Base-by-base conservation (phyloP, 2,329 filamentous ascomycete species). In the Penicillium sumatraense region DNA sequence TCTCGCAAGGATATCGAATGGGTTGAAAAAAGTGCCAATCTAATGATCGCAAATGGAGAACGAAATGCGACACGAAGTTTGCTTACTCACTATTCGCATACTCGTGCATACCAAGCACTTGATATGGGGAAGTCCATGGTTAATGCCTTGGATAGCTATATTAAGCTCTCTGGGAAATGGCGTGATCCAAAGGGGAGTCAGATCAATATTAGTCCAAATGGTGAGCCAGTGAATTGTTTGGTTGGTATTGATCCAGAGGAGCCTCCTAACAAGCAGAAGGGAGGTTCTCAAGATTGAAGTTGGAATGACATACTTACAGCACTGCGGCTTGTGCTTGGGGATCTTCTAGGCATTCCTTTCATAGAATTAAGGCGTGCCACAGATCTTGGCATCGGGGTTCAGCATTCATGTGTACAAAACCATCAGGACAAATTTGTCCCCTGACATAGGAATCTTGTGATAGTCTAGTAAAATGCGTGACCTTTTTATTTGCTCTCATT, bases 191-290 rank as follows among this genome's bases (percentile, higher is more conserved):
- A 24, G 21, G 38, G 38, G 20, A 26, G 7, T 26, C 38, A 42
- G 38, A 42, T 42, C 9, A 42, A 42, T n/a, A 42, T 42, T 4
- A 42, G 38, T n/a, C 38, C 38, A 2, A 26, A 42, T n/a, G 38
- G 38, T 6, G 38, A 42, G 10, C 38, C 38, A n/a, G 45, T 33
- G n/a, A 33, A 49, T 36, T 49, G 45, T 16, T 35, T 49, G 20
- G 45, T 49, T 36, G 45, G 29, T 7, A 49, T 49, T 49, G 45
- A 49, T 35, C 45, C 45, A 13, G 45, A 49, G 45, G 26, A 33
- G 13, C 29, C 45, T 2, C 45, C 45, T 3, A 35, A 13, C 16
- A 4, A 49, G 31, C 45, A 49, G 45, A 10, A 3, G 4, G 33
- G 33, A 18, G 10, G 13, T n/a, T n/a, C n/a, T n/a, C n/a, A n/a